Percentiles rank a stretch among this genome's conserved stretches.
These are phyloP conservation scores for Pythium dissotocum DNA, from an alignment of 352 stramenopile species.

Conservation along the genomic window DNA sequence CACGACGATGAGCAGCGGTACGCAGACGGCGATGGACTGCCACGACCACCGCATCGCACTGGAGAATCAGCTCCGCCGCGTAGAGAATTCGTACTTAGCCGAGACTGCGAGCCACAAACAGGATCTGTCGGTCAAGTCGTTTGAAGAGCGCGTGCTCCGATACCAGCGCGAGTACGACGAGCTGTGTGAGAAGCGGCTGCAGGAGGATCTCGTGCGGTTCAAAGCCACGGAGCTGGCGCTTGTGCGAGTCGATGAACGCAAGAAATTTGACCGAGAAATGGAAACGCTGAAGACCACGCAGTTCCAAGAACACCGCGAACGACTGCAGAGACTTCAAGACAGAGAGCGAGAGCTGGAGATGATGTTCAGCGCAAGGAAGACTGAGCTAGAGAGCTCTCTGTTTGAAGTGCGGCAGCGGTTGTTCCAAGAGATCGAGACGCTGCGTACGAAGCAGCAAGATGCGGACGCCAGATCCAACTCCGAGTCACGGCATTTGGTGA, in stretches of 20 bases:
- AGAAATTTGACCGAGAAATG: slow-evolving; percentile 50
- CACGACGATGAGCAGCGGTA: slow-evolving; percentile 36
- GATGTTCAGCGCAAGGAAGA: slow-evolving; percentile 45
- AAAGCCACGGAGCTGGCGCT: slow-evolving; percentile 53
- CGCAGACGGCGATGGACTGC: slow-evolving; percentile 67
- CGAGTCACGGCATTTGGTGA: slow-evolving; percentile 46
- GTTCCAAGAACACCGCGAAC: slow-evolving; percentile 51
- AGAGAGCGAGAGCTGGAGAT: slow-evolving; percentile 65
- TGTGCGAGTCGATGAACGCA: slow-evolving; percentile 60
- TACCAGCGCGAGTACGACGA: slow-evolving; percentile 74
- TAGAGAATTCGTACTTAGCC: slow-evolving; percentile 61
- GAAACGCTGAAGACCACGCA: slow-evolving; percentile 44
- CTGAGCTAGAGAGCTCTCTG: slow-evolving; percentile 59
- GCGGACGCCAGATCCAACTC: slow-evolving; percentile 47
- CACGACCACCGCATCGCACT: slow-evolving; percentile 54
- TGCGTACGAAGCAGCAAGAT: slow-evolving; percentile 53
- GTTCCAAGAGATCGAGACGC: slow-evolving; percentile 67
- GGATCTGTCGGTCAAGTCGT: slow-evolving; percentile 33
- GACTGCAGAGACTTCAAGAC: slow-evolving; percentile 48
- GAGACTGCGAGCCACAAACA: slow-evolving; percentile 43
- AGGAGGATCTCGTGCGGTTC: slow-evolving; percentile 59
- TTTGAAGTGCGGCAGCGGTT: slow-evolving; percentile 65
- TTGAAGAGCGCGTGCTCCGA: slow-evolving; percentile 64
- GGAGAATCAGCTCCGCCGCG: slow-evolving; percentile 62
- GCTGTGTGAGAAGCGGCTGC: slow-evolving; percentile 49